These are phyloP conservation scores for Penicillium sp. DNA, from an alignment of 2,329 filamentous ascomycete genomes.

Conservation along the genomic window DNA sequence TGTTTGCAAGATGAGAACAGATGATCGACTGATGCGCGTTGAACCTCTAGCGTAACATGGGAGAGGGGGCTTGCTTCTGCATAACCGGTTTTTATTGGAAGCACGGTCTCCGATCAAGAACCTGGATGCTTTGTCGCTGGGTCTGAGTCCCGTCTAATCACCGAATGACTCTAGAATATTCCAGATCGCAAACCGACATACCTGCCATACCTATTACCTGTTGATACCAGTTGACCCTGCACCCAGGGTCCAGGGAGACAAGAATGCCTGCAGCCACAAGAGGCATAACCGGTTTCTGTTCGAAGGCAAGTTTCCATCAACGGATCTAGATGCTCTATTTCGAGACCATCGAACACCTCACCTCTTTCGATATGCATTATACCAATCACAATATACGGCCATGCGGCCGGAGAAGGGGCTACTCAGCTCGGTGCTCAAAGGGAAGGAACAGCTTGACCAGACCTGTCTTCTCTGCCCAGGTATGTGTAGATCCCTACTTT, in stretches of 20 bases:
- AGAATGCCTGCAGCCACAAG: neutral
- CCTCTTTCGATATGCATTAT: neutral
- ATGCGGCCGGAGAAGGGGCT: neutral
- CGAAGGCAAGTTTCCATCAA: neutral
- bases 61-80: neutral
- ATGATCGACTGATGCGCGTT: neutral
- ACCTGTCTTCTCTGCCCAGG: no score
- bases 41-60: neutral
- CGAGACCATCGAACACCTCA: neutral
- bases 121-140: neutral
- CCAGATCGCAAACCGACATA: no score
- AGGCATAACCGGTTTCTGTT: slow-evolving; percentile 1
- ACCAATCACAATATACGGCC: neutral
- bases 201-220: no score
- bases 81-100: slow-evolving; percentile 3
- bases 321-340: neutral
- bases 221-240: no score
- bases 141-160: no score
- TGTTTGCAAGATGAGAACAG: neutral
- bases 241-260: neutral
- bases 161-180: no score
- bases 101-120: neutral
- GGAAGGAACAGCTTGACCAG: no score
- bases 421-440: neutral
- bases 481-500: no score